These are phyloP conservation scores for Pythium oligandrum DNA, from an alignment of 352 stramenopile species.

Conservation along the genomic window DNA sequence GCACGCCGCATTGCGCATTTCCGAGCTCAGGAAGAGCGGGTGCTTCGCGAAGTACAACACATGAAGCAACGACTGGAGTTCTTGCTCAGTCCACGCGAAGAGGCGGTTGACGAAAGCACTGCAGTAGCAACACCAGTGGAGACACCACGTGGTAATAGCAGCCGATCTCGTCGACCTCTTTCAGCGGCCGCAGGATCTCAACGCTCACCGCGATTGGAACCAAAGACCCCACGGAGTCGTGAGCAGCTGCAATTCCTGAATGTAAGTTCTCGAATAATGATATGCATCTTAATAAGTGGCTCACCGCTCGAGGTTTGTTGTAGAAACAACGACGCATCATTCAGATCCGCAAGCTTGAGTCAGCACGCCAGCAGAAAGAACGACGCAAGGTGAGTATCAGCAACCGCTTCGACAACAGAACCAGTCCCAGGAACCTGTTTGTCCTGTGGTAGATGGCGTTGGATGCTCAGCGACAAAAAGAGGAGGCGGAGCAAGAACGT, in stretches of 20 bases:
- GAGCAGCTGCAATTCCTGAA: slow-evolving; percentile 50
- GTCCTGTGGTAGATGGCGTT: slow-evolving; percentile 26
- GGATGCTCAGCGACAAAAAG: slow-evolving; percentile 36
- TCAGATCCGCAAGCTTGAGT: slow-evolving; percentile 37
- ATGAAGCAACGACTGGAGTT: slow-evolving; percentile 41
- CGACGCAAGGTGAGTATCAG: slow-evolving; percentile 28
- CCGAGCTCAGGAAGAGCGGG: slow-evolving; percentile 44
- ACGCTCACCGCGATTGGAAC: not conserved
- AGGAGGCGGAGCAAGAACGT: slow-evolving; percentile 27
- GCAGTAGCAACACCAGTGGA: not conserved
- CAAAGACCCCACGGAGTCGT: slow-evolving; percentile 26
- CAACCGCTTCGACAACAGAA: slow-evolving; percentile 3
- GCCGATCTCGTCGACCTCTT: slow-evolving; percentile 3
- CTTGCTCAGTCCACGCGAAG: slow-evolving; percentile 4
- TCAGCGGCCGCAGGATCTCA: slow-evolving; percentile 10
- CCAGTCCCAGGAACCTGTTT: not conserved
- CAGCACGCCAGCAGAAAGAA: slow-evolving; percentile 46
- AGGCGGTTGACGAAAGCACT: not conserved
- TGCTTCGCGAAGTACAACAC: slow-evolving; percentile 41
- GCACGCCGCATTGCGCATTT: slow-evolving; percentile 47
- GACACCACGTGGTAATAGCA: not conserved
- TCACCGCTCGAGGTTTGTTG: not conserved
- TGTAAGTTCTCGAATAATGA: slow-evolving; percentile 14
- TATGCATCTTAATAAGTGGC: not conserved
- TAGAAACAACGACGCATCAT: slow-evolving; percentile 51